These are phyloP conservation scores for Hyaloscypha finlandica DNA, from an alignment of 495 filamentous ascomycete species.

Conservation along the genomic window DNA sequence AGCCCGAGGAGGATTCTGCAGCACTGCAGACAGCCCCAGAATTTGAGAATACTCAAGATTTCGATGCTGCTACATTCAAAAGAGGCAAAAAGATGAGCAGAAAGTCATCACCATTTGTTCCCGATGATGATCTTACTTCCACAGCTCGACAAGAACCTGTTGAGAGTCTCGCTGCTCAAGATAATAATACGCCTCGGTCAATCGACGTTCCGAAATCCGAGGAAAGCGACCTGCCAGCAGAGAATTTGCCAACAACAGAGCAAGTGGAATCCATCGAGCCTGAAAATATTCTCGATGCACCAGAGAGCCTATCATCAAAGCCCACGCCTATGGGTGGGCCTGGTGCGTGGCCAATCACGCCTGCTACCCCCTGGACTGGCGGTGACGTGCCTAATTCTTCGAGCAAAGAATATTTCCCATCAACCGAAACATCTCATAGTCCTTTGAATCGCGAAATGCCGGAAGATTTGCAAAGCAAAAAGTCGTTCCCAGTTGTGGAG, in stretches of 20 bases:
- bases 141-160: background rate
- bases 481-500: background rate
- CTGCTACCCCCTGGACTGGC: conserved; percentile 14
- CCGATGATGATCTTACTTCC: conserved; percentile 7
- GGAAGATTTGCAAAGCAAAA: background rate
- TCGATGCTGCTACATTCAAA: conserved; percentile 41
- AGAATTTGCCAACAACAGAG: background rate
- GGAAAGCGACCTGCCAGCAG: background rate
- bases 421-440: background rate
- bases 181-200: background rate
- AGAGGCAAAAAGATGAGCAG: conserved; percentile 48
- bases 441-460: background rate
- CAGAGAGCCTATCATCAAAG: conserved; percentile 14
- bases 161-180: background rate
- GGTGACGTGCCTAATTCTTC: conserved; percentile 8
- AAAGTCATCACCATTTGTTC: conserved; percentile 24
- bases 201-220: background rate
- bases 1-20: conserved; percentile 9
- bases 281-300: background rate
- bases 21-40: background rate
- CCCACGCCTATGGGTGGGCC: conserved; percentile 32
- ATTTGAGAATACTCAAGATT: conserved; percentile 1
- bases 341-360: conserved; percentile 24
- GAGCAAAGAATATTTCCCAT: conserved; percentile 21
- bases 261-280: background rate